Evolutionary conservation across 108 stramenopile species (phyloP).

Genomic region (Stephanodiscus triporus): DNA sequence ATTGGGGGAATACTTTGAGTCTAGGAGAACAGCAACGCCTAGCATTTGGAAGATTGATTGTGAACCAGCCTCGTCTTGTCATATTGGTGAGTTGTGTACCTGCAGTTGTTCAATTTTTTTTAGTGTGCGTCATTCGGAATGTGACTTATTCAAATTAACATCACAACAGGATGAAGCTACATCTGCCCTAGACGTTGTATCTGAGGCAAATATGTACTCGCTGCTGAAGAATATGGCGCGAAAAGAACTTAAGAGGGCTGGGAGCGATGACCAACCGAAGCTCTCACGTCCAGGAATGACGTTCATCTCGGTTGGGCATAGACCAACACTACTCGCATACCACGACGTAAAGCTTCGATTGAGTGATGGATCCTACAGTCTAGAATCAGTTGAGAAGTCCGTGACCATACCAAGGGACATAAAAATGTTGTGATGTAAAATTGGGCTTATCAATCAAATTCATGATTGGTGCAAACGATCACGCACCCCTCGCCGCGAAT

Average conservation of each 20-base stretch:
- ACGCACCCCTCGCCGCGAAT: too few relatives aligned
- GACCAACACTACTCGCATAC: slow-evolving; percentile 85
- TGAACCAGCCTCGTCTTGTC: slow-evolving; percentile 86
- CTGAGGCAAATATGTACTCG: slow-evolving; percentile 88
- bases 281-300: slow-evolving; percentile 73
- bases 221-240: slow-evolving; percentile 73
- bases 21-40: slow-evolving; percentile 96
- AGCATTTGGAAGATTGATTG: slow-evolving; percentile 91
- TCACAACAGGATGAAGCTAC: slow-evolving; percentile 81
- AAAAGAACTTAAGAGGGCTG: slow-evolving; percentile 41
- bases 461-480: too few relatives aligned
- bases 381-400: slow-evolving; percentile 36
- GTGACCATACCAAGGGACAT: not conserved
- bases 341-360: slow-evolving; percentile 84
- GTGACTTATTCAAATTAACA: not conserved
- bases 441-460: too few relatives aligned
- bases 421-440: not conserved
- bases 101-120: not conserved
- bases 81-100: slow-evolving; percentile 54
- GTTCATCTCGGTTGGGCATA: slow-evolving; percentile 93
- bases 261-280: slow-evolving; percentile 7
- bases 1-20: slow-evolving; percentile 92
- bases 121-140: too few relatives aligned
- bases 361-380: slow-evolving; percentile 48
- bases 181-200: slow-evolving; percentile 73